phyloP scores from a whole-genome alignment of 2,329 filamentous ascomycete genomes.

The Parastagonospora nodorum region DNA sequence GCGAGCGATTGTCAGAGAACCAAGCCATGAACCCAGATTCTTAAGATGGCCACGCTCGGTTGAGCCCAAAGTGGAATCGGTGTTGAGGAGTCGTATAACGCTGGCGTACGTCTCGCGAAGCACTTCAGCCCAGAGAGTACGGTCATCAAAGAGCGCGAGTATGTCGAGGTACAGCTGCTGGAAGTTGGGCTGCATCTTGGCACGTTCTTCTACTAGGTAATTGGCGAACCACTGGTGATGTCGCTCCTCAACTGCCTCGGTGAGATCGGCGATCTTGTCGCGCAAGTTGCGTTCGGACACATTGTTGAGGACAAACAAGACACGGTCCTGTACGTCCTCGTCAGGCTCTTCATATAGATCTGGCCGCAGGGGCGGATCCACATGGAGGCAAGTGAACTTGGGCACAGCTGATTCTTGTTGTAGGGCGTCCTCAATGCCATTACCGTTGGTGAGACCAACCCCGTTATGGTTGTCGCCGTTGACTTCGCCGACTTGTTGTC shows the following conservation, averaged over 20 bases:
- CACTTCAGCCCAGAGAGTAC: conserved; percentile 82
- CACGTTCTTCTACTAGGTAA: conserved; percentile 93
- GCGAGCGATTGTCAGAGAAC: conserved; percentile 87
- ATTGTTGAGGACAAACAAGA: conserved; percentile 96
- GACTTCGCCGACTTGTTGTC: conserved; percentile 67
- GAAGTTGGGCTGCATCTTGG: conserved; percentile 96
- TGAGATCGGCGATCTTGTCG: conserved; percentile 81
- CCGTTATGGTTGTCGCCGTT: conserved; percentile 52
- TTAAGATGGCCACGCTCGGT: conserved; percentile 88
- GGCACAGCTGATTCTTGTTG: conserved; percentile 65
- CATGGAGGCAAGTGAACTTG: conserved; percentile 78
- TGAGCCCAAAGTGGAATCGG: conserved; percentile 83
- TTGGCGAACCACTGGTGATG: conserved; percentile 97
- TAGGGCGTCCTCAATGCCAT: conserved; percentile 65
- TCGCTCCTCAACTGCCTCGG: conserved; percentile 74
- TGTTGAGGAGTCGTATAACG: conserved; percentile 84
- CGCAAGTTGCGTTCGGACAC: conserved; percentile 88
- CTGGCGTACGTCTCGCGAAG: conserved; percentile 90
- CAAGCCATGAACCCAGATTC: conserved; percentile 92
- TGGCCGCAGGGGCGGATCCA: conserved; percentile 69
- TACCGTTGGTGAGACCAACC: conserved; percentile 69
- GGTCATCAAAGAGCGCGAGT: conserved; percentile 80
- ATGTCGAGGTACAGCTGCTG: conserved; percentile 92
- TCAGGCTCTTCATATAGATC: conserved; percentile 79
- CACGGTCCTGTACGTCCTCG: conserved; percentile 85